phyloP scores from a whole-genome alignment of 352 stramenopile genomes.

The Phytophthora pisi region DNA sequence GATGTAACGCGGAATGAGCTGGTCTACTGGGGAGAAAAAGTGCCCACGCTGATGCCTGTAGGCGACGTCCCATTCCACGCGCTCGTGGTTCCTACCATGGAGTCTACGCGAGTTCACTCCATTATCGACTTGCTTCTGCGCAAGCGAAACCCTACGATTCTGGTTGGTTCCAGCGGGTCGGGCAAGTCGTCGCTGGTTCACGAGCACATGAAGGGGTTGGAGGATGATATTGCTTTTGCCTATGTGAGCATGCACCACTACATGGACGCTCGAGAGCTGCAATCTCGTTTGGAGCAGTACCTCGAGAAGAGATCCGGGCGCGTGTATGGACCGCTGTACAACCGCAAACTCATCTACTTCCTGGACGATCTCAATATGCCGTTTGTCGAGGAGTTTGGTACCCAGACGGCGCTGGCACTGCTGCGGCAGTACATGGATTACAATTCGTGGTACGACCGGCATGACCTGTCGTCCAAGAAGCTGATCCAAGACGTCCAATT shows the following conservation, averaged over 20 bases:
- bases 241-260: constrained; percentile 88
- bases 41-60: constrained; percentile 36
- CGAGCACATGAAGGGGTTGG: constrained; percentile 72
- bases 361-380: constrained; percentile 93
- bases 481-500: constrained; percentile 91
- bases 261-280: constrained; percentile 83
- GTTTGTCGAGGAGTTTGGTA: constrained; percentile 86
- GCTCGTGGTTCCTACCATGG: constrained; percentile 78
- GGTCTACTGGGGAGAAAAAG: constrained; percentile 76
- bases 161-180: constrained; percentile 84
- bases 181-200: constrained; percentile 85
- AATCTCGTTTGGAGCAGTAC: constrained; percentile 77
- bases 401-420: constrained; percentile 89
- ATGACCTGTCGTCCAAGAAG: constrained; percentile 88
- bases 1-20: constrained; percentile 79
- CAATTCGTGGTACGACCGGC: constrained; percentile 89
- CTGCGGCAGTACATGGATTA: constrained; percentile 94
- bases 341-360: constrained; percentile 88
- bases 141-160: constrained; percentile 57
- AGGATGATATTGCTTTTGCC: constrained; percentile 62
- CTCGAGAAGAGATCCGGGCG: constrained; percentile 89
- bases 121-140: constrained; percentile 65
- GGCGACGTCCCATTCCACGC: constrained; percentile 64
- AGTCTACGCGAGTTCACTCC: constrained; percentile 72
- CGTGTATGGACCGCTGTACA: constrained; percentile 82